Percentiles rank a stretch among this genome's conserved stretches.
These are phyloP conservation scores for Eleusine coracana DNA, from an alignment of 176 grass and related monocot species.

Conservation along the genomic window DNA sequence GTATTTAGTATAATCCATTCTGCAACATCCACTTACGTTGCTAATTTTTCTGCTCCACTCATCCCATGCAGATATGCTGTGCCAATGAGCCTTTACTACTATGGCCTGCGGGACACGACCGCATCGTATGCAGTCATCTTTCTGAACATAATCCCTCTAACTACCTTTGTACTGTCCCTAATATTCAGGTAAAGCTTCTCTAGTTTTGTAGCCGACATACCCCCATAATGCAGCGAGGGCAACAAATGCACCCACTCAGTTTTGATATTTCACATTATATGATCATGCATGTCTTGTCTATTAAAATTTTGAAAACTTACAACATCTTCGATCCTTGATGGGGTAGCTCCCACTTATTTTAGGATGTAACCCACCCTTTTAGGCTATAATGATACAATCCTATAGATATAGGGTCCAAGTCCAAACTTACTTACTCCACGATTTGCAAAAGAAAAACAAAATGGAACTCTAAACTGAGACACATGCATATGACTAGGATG, in stretches of 20 bases:
- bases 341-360: too few relatives aligned
- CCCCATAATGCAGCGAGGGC: not conserved
- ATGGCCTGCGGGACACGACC: slow-evolving; percentile 55
- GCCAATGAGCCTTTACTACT: slow-evolving; percentile 62
- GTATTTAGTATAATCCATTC: not conserved
- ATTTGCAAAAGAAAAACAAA: not conserved
- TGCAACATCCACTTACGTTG: too few relatives aligned
- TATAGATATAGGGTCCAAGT: not conserved
- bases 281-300: not conserved
- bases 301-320: not conserved
- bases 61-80: slow-evolving; percentile 45
- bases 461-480: not conserved
- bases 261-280: not conserved
- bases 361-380: not conserved
- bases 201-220: not conserved
- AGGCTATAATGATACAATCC: not conserved
- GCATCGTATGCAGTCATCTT: slow-evolving; percentile 57
- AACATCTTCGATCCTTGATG: not conserved
- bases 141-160: slow-evolving; percentile 50
- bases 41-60: not conserved
- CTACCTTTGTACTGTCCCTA: slow-evolving; percentile 57
- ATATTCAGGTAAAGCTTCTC: slow-evolving; percentile 47
- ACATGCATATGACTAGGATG: slow-evolving; percentile 22
- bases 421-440: not conserved
- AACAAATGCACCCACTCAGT: not conserved